Conservation (phyloP, 2,329 filamentous ascomycete species). For the Calonectria pseudoreteaudii region DNA sequence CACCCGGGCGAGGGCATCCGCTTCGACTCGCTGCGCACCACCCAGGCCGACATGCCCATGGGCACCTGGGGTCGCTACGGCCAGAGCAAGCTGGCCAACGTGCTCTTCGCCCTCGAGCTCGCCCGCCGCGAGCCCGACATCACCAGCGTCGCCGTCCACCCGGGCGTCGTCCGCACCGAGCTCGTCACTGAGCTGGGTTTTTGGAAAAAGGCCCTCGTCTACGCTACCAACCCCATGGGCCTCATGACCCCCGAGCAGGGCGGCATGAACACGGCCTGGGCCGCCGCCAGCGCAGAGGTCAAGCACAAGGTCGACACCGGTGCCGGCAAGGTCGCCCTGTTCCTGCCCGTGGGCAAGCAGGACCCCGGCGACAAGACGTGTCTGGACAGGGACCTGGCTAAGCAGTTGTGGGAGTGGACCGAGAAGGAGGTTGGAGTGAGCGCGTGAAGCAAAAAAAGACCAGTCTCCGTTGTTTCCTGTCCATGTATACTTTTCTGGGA, state of each 20-base stretch:
- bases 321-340: slow-evolving; percentile 35
- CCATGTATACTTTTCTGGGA: background rate
- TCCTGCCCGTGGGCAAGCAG: slow-evolving; percentile 44
- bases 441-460: background rate
- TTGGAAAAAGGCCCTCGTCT: slow-evolving; percentile 41
- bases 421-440: slow-evolving; percentile 30
- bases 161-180: slow-evolving; percentile 53
- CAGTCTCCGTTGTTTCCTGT: background rate
- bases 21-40: slow-evolving; percentile 43
- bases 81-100: slow-evolving; percentile 63
- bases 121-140: slow-evolving; percentile 57
- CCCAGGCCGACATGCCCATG: slow-evolving; percentile 39
- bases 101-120: slow-evolving; percentile 59
- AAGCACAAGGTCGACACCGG: slow-evolving; percentile 29
- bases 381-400: slow-evolving; percentile 45
- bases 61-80: slow-evolving; percentile 60
- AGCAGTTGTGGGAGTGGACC: slow-evolving; percentile 55
- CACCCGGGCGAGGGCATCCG: slow-evolving; percentile 44
- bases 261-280: slow-evolving; percentile 48
- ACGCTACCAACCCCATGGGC: slow-evolving; percentile 33
- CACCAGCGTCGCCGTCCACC: slow-evolving; percentile 60
- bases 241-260: slow-evolving; percentile 45
- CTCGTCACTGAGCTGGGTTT: slow-evolving; percentile 39
- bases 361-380: slow-evolving; percentile 36
- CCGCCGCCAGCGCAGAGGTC: slow-evolving; percentile 38